Conservation (phyloP, 2,329 filamentous ascomycete species). For the Beauveria sp. region DNA sequence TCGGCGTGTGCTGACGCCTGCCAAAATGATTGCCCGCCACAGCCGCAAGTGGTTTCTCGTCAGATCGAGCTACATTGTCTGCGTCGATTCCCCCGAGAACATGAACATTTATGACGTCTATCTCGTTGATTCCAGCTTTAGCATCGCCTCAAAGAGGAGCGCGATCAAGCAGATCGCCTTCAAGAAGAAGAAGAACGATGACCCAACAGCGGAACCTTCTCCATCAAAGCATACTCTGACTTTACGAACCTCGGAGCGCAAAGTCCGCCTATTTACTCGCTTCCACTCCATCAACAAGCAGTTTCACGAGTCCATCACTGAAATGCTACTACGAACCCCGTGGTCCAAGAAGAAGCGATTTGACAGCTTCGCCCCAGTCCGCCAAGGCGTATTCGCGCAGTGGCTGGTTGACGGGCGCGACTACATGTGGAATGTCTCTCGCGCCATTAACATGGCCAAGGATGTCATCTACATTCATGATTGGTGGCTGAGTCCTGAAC, state of each 20-base stretch:
- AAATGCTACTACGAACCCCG: conserved; percentile 73
- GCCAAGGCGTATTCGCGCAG: conserved; percentile 79
- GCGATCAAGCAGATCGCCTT: conserved; percentile 45
- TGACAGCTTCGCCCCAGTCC: conserved; percentile 85
- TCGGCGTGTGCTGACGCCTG: conserved; percentile 69
- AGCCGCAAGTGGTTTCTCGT: conserved; percentile 96
- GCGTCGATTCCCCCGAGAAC: conserved; percentile 95
- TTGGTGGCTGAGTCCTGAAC: conserved; percentile 95
- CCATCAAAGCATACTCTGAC: conserved; percentile 65
- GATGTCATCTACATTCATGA: conserved; percentile 99
- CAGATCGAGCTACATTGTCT: conserved; percentile 95
- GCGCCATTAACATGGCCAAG: conserved; percentile 92
- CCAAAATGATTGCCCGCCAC: conserved; percentile 72
- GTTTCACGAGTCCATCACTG: conserved; percentile 85
- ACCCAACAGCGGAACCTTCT: conserved; percentile 30
- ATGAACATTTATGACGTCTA: conserved; percentile 99
- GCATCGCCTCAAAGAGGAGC: conserved; percentile 65
- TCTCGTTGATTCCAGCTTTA: conserved; percentile 85
- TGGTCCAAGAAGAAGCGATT: conserved; percentile 85
- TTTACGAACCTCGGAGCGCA: conserved; percentile 85
- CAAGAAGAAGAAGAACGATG: conserved; percentile 50
- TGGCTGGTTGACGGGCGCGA: conserved; percentile 96
- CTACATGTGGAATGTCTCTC: conserved; percentile 99
- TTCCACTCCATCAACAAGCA: conserved; percentile 85
- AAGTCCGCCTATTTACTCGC: conserved; percentile 81